Percentiles rank a stretch among this genome's conserved stretches.
Evolutionary conservation across 768 basidiomycete genomes (phyloP).

Genomic region (Amanita thiersii): DNA sequence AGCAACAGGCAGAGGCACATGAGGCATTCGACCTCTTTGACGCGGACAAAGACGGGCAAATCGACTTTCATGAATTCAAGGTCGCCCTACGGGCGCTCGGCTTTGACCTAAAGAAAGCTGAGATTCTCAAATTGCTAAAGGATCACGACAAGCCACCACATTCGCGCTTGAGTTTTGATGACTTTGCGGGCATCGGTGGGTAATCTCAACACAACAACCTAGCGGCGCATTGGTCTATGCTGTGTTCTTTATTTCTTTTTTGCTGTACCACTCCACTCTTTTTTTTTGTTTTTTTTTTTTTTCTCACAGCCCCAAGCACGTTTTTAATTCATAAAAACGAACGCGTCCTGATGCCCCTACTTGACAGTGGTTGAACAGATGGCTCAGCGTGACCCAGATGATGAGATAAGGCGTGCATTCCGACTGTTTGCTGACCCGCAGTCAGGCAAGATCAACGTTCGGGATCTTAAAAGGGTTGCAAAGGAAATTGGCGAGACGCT

Average conservation of each 20-base stretch:
- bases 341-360: constrained; percentile 1
- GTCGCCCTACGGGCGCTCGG: constrained; percentile 98
- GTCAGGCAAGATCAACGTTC: constrained; percentile 88
- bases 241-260: background rate
- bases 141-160: constrained; percentile 84
- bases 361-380: constrained; percentile 86
- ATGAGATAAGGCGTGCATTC: constrained; percentile 94
- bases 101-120: constrained; percentile 97
- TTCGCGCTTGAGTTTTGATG: constrained; percentile 85
- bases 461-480: constrained; percentile 88
- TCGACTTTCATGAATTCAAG: constrained; percentile 98
- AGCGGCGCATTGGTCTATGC: constrained; percentile 2
- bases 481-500: constrained; percentile 94
- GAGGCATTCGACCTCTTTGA: constrained; percentile 99
- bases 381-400: constrained; percentile 89
- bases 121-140: constrained; percentile 88
- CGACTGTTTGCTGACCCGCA: constrained; percentile 95
- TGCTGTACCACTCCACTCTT: constrained; percentile 1
- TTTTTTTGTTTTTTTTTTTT: constrained; percentile 5
- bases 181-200: constrained; percentile 91
- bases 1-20: constrained; percentile 93
- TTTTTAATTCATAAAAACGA: constrained; percentile 4
- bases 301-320: constrained; percentile 13
- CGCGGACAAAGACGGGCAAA: constrained; percentile 92
- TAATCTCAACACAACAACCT: constrained; percentile 10